phyloP scores from a whole-genome alignment of 768 basidiomycete species.

The Pleurotus sapidus region DNA sequence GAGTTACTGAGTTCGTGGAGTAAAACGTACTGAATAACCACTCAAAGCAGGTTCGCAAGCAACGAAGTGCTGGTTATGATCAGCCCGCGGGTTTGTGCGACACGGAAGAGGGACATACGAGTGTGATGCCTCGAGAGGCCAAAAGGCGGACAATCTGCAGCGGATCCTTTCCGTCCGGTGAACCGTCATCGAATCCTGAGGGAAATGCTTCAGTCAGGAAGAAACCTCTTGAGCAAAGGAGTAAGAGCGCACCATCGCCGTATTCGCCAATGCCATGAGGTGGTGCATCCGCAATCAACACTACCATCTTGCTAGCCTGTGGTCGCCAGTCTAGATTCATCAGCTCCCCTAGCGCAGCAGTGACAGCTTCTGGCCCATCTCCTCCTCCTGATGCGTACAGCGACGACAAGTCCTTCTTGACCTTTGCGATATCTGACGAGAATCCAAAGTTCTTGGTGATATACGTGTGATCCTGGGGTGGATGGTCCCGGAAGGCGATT shows the following conservation, averaged over 20 bases:
- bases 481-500: constrained; percentile 94
- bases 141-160: constrained; percentile 82
- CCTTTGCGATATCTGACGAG: constrained; percentile 85
- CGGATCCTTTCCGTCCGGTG: constrained; percentile 92
- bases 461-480: constrained; percentile 96
- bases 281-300: constrained; percentile 95
- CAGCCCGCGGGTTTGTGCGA: constrained; percentile 1
- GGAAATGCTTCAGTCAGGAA: constrained; percentile 10
- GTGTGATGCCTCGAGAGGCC: constrained; percentile 87
- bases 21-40: constrained; percentile 73
- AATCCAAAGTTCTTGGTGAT: constrained; percentile 93
- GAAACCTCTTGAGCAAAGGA: constrained; percentile 12
- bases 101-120: constrained; percentile 48
- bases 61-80: constrained; percentile 80
- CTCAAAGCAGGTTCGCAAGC: constrained; percentile 96
- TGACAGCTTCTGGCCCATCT: constrained; percentile 96
- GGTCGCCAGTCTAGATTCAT: constrained; percentile 90
- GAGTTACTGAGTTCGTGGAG: neutral
- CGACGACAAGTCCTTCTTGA: constrained; percentile 78
- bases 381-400: constrained; percentile 90
- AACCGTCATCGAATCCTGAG: constrained; percentile 88
- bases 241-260: constrained; percentile 72
- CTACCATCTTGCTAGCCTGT: constrained; percentile 90
- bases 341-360: constrained; percentile 86
- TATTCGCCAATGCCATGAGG: constrained; percentile 98